These are phyloP conservation scores for Bipolaris sorokiniana DNA, from an alignment of 2,329 filamentous ascomycete genomes.

Conservation along the genomic window DNA sequence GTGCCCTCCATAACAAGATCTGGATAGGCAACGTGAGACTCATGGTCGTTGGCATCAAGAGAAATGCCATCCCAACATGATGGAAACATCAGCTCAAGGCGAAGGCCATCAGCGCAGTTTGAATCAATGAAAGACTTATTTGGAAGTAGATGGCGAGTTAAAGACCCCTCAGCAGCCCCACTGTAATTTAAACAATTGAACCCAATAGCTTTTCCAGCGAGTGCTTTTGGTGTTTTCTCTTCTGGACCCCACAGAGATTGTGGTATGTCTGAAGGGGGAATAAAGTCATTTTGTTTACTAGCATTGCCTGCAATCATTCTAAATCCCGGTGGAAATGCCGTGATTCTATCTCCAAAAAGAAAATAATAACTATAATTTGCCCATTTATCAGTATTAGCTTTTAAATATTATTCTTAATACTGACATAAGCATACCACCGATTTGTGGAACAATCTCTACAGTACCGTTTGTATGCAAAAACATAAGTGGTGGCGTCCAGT, in stretches of 20 bases:
- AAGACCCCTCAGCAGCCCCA: constrained; percentile 7
- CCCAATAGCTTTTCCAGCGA: constrained; percentile 21
- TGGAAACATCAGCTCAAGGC: constrained; percentile 29
- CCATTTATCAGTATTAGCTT: constrained; percentile 13
- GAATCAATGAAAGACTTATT: constrained; percentile 16
- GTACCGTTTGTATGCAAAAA: constrained; percentile 73
- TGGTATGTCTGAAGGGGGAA: constrained; percentile 1
- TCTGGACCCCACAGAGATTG: constrained; percentile 12
- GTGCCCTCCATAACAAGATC: constrained; percentile 75
- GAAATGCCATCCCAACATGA: constrained; percentile 22
- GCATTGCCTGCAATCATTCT: constrained; percentile 81
- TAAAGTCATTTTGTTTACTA: constrained; percentile 69
- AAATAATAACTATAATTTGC: constrained; percentile 77
- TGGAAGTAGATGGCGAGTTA: constrained; percentile 13
- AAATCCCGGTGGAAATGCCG: constrained; percentile 78
- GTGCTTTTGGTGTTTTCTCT: constrained; percentile 16
- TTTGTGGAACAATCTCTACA: constrained; percentile 72
- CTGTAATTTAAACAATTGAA: constrained; percentile 24
- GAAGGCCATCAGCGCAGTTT: constrained; percentile 18
- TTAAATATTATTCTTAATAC: constrained; percentile 50
- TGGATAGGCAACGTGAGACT: constrained; percentile 77
- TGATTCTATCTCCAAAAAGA: constrained; percentile 67
- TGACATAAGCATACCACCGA: constrained; percentile 84
- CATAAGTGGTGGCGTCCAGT: constrained; percentile 80
- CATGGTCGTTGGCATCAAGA: constrained; percentile 58